Conservation (phyloP, 139 green algal species). For the Picochlorum sp. region DNA sequence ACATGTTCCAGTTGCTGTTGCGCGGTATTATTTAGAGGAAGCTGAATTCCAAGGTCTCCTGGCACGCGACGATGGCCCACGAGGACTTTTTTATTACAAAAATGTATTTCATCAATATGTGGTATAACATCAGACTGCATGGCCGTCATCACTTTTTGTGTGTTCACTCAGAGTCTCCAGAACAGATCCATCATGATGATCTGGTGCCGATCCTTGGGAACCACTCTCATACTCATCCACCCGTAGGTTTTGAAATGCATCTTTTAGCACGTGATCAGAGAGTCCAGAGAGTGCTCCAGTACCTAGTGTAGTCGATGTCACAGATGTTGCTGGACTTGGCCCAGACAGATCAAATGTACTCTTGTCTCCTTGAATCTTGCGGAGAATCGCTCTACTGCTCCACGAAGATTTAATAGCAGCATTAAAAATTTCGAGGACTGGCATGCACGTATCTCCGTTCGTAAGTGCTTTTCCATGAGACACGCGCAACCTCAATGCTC, state of each 20-base stretch:
- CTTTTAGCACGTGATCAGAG: too few species aligned
- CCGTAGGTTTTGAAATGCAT: too few species aligned
- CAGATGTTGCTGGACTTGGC: neutral
- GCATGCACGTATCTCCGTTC: neutral
- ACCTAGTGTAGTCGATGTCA: neutral
- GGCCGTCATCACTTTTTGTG: too few species aligned
- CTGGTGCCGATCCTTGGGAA: neutral
- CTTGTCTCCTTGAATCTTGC: neutral
- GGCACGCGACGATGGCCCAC: conserved; percentile 79
- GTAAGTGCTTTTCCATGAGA: too few species aligned
- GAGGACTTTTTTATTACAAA: conserved; percentile 75
- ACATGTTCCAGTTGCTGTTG: conserved; percentile 52
- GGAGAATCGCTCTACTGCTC: neutral
- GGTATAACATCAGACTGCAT: too few species aligned
- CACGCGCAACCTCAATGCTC: conserved; percentile 37
- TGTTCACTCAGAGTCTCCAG: conserved; percentile 15
- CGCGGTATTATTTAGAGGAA: conserved; percentile 69
- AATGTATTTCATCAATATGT: conserved; percentile 72
- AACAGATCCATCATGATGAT: conserved; percentile 2
- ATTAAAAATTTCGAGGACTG: neutral
- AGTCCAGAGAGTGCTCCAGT: neutral
- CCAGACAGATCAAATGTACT: neutral
- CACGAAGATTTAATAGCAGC: neutral
- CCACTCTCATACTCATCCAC: neutral
- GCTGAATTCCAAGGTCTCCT: conserved; percentile 71